Evolutionary conservation across 2,329 filamentous ascomycete genomes (phyloP), one percentile per base, ranked within the genome.

Genomic region (Ophiocordyceps robertsii): DNA sequence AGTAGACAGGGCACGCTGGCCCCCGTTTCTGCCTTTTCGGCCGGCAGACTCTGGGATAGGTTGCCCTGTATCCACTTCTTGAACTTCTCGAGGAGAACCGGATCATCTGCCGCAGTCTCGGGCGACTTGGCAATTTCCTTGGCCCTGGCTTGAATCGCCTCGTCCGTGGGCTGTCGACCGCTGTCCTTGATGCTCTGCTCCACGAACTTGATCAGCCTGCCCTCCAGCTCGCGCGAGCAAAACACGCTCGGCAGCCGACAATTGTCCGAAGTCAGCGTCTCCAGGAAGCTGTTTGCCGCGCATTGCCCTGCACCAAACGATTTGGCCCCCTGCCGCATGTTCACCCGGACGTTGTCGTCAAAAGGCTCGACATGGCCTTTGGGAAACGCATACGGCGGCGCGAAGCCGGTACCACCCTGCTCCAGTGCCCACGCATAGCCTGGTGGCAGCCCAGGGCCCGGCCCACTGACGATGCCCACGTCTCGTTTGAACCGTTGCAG

Each of bases 401-500:
- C 67, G 51, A 77, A 77, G 3, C 73, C 73, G 0, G 69, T 65
- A 6, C 72, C 71, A 21, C 73, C 72, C 35, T 69, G 65, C n/a
- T 58, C 53, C 2, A 69, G 47, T 38, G 63, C 63, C 73, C 73
- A 77, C 0, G 61, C 54, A 7, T 55, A 46, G 21, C 56, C 59
- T 2, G 54, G 47, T 0, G 65, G 61, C 0, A 79, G 62, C 2
- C 73, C 73, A 0, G 73, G 73, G 0, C 74, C 71, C 5, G 63
- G 58, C 10, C 65, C 61, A n/a, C 63, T 56, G 1, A 71, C 55
- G 29, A 80, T 69, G 16, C 73, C 73, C 1, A 62, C 65, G 39
- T 75, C 68, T 11, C 73, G 68, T 56, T 81, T 80, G 61, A 81
- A 80, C 37, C 75, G 68, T 43, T 69, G 65, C 12, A 81, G 64